Evolutionary conservation across 2,329 filamentous ascomycete species (phyloP).

Genomic region (Blastomyces silverae): DNA sequence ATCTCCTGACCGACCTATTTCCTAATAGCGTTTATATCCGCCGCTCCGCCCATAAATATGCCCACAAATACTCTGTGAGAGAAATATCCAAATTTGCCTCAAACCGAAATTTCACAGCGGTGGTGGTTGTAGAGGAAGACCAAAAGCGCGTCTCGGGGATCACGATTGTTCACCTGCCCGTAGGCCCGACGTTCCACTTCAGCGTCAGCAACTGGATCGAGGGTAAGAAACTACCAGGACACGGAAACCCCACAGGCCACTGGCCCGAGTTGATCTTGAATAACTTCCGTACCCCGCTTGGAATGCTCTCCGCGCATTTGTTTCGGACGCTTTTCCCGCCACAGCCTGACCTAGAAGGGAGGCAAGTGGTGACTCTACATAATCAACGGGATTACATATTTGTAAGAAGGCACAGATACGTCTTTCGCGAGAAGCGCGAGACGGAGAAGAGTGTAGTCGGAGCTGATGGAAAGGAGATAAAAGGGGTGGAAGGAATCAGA

Average conservation of each 20-base stretch:
- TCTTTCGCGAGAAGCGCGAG: constrained; percentile 80
- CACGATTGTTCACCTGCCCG: constrained; percentile 74
- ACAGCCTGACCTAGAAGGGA: constrained; percentile 72
- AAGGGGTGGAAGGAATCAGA: constrained; percentile 77
- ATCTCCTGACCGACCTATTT: constrained; percentile 72
- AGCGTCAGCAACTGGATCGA: constrained; percentile 84
- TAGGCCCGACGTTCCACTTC: constrained; percentile 89
- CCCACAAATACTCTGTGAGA: constrained; percentile 82
- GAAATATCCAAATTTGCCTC: constrained; percentile 83
- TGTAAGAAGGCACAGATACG: constrained; percentile 78
- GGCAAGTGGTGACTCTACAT: constrained; percentile 86
- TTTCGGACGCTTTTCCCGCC: constrained; percentile 76
- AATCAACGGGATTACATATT: constrained; percentile 98
- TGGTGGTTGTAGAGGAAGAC: constrained; percentile 83
- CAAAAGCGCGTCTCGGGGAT: constrained; percentile 75
- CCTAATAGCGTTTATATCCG: constrained; percentile 76
- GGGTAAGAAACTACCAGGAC: constrained; percentile 77
- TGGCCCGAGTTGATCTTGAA: constrained; percentile 86
- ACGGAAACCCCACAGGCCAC: constrained; percentile 84
- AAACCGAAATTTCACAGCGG: constrained; percentile 73
- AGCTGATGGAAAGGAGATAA: constrained; percentile 72
- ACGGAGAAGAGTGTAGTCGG: constrained; percentile 82
- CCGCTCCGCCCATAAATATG: constrained; percentile 73
- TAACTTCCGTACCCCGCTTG: constrained; percentile 89
- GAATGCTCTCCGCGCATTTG: constrained; percentile 76